Evolutionary conservation across 2,329 filamentous ascomycete genomes (phyloP).

Genomic region (Cordyceps pruinosa): DNA sequence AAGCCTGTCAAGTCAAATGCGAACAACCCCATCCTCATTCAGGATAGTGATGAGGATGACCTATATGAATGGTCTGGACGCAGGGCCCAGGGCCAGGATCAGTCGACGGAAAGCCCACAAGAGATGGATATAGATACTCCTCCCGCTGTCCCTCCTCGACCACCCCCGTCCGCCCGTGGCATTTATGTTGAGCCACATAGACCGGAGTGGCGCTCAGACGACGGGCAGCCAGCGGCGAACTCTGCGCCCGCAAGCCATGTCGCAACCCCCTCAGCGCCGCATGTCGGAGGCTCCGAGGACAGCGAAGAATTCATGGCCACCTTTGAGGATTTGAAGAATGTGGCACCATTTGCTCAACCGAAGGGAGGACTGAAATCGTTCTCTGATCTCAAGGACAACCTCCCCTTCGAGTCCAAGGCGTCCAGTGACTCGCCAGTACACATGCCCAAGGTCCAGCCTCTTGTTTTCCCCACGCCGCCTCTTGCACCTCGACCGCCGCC

Average conservation of each 20-base stretch:
- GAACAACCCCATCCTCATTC: slow-evolving; percentile 40
- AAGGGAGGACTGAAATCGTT: slow-evolving; percentile 46
- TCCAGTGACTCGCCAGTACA: slow-evolving; percentile 35
- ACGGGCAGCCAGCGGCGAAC: slow-evolving; percentile 25
- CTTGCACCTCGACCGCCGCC: slow-evolving; percentile 41
- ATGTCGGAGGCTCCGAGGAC: slow-evolving; percentile 46
- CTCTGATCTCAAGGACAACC: slow-evolving; percentile 46
- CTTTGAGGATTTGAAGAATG: slow-evolving; percentile 49
- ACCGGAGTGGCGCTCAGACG: slow-evolving; percentile 52
- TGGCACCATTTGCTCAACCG: slow-evolving; percentile 46
- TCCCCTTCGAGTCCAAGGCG: slow-evolving; percentile 50
- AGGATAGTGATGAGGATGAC: slow-evolving; percentile 41
- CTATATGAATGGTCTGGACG: slow-evolving; percentile 28
- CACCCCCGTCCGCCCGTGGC: slow-evolving; percentile 34
- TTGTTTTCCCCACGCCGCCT: slow-evolving; percentile 44
- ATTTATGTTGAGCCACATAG: slow-evolving; percentile 53
- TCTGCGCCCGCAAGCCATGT: slow-evolving; percentile 17
- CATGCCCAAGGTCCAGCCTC: slow-evolving; percentile 25
- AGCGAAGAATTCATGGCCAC: slow-evolving; percentile 47
- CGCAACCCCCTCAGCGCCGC: slow-evolving; percentile 24
- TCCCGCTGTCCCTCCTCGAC: slow-evolving; percentile 21
- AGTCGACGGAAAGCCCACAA: slow-evolving; percentile 40
- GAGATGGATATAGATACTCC: slow-evolving; percentile 62
- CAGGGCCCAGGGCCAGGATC: slow-evolving; percentile 24
- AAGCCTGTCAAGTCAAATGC: slow-evolving; percentile 48